Evolutionary conservation across 257 asterid species (phyloP).

Genomic region (Solanum piurae): DNA sequence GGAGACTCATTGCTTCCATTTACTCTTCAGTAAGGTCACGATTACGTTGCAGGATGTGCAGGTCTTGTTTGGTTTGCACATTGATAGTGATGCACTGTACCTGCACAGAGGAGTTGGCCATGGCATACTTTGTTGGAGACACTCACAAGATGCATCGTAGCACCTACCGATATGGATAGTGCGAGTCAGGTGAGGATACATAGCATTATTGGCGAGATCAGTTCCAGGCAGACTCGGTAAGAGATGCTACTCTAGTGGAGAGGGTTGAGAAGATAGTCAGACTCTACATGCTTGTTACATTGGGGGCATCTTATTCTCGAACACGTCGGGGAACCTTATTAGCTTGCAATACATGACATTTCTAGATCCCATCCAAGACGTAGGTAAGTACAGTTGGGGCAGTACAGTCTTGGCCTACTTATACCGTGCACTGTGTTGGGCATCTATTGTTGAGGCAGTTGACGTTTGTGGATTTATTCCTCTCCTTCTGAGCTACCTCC

Average conservation of each 20-base stretch:
- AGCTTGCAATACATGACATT: background rate
- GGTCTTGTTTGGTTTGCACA: background rate
- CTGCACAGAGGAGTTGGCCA: background rate
- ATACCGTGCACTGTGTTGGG: background rate
- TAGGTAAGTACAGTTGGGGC: background rate
- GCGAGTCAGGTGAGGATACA: background rate
- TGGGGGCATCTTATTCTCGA: background rate
- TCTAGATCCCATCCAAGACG: background rate
- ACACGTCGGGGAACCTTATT: background rate
- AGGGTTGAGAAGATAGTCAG: background rate
- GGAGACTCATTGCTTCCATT: background rate
- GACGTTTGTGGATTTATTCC: background rate
- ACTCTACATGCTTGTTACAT: background rate
- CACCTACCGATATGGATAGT: background rate
- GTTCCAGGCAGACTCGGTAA: background rate
- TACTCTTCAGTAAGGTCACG: background rate
- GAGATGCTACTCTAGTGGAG: background rate
- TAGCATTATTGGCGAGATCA: background rate
- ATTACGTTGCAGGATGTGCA: background rate
- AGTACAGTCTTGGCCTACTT: background rate
- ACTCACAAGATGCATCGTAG: background rate
- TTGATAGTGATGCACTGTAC: background rate
- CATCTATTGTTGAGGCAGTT: background rate
- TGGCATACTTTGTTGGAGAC: background rate
- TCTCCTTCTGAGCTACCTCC: background rate